Evolutionary conservation across 441 rosid species (phyloP).

Genomic region (Gossypium schwendimanii): DNA sequence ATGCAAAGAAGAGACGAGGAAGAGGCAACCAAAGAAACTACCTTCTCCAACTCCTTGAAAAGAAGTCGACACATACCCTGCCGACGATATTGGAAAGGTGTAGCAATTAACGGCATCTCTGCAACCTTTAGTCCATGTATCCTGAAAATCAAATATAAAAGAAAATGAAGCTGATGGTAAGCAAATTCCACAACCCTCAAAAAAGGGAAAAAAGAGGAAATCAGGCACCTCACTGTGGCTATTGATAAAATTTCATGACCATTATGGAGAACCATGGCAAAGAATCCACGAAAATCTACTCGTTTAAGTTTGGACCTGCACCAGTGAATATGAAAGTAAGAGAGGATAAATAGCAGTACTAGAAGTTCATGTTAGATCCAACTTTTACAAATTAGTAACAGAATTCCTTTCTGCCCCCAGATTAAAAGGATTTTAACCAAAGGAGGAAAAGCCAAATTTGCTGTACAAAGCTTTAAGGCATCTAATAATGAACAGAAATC

Average conservation of each 20-base stretch:
- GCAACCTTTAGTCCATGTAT: slow-evolving; percentile 32
- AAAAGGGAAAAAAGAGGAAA: neutral
- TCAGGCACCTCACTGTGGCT: slow-evolving; percentile 31
- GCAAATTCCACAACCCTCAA: neutral
- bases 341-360: slow-evolving; percentile 7
- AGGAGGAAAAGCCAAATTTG: neutral
- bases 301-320: slow-evolving; percentile 32
- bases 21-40: slow-evolving; percentile 14
- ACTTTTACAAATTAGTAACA: neutral
- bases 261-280: slow-evolving; percentile 28
- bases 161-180: neutral
- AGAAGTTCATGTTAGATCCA: neutral
- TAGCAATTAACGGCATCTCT: slow-evolving; percentile 43
- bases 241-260: slow-evolving; percentile 30
- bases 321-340: neutral
- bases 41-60: slow-evolving; percentile 31
- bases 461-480: neutral
- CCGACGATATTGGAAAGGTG: slow-evolving; percentile 30
- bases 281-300: slow-evolving; percentile 36
- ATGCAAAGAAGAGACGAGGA: neutral
- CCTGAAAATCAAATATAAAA: slow-evolving; percentile 22
- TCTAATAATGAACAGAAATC: neutral
- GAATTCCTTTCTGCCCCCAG: neutral
- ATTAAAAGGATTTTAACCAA: neutral
- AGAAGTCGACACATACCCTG: slow-evolving; percentile 43